Percentiles rank a stretch among this genome's conserved stretches.
Evolutionary conservation across 1,284 basidiomycete species (phyloP).

Genomic region (Cystobasidium pallidum): DNA sequence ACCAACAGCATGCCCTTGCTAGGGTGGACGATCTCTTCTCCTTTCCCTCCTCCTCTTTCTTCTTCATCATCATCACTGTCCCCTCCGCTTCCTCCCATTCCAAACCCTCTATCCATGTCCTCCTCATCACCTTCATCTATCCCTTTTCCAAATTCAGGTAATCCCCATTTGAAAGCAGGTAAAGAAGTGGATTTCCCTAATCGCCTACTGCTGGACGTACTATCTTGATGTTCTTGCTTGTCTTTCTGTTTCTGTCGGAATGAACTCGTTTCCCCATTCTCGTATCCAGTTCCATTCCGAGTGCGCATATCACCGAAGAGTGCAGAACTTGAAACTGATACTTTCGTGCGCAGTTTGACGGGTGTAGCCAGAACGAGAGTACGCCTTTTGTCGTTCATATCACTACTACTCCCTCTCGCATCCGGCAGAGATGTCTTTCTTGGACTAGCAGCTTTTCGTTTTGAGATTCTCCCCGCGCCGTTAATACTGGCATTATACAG

Average conservation of each 20-base stretch:
- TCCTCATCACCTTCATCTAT: constrained; percentile 10
- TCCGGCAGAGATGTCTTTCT: constrained; percentile 6
- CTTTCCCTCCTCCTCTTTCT: neutral
- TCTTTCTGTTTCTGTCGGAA: neutral
- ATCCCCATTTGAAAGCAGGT: constrained; percentile 8
- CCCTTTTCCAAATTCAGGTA: neutral
- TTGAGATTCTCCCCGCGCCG: constrained; percentile 5
- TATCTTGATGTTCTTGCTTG: neutral
- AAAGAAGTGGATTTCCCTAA: neutral
- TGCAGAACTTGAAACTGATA: neutral
- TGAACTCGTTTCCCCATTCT: too few species aligned
- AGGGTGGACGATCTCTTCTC: neutral
- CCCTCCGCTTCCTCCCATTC: neutral
- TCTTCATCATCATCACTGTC: constrained; percentile 1
- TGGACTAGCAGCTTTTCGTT: constrained; percentile 26
- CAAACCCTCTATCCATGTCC: constrained; percentile 8
- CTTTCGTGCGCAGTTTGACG: neutral
- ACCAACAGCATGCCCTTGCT: constrained; percentile 8
- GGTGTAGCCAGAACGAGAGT: constrained; percentile 30
- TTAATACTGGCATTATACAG: neutral
- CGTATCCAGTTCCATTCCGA: neutral
- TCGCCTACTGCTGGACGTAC: neutral
- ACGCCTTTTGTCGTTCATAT: neutral
- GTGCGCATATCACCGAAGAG: neutral
- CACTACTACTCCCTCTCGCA: too few species aligned